A percentile compares a stretch with the other conserved stretches of the same genome.
phyloP scores from a whole-genome alignment of 2,329 filamentous ascomycete genomes.

The Penicillium sp. region DNA sequence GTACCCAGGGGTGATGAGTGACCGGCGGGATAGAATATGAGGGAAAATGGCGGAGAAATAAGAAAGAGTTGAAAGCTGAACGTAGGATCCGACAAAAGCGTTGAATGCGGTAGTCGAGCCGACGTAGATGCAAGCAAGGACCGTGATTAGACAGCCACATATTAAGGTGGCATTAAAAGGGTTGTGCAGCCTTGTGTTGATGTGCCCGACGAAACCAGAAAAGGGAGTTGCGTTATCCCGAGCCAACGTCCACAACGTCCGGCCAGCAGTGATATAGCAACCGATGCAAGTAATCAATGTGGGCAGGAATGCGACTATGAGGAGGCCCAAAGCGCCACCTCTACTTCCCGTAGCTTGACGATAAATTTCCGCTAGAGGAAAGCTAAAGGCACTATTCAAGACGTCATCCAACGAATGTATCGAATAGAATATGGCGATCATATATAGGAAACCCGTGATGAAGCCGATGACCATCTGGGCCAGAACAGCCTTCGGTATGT shows the following conservation, averaged over 20 bases:
- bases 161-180: conserved; percentile 58
- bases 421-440: conserved; percentile 50
- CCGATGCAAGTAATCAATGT: conserved; percentile 53
- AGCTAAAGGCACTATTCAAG: conserved; percentile 36
- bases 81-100: conserved; percentile 56
- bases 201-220: conserved; percentile 48
- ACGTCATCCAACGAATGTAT: conserved; percentile 44
- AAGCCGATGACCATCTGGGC: conserved; percentile 49
- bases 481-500: conserved; percentile 49
- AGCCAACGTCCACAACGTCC: conserved; percentile 57
- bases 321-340: conserved; percentile 54
- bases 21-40: conserved; percentile 50
- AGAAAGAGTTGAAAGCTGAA: conserved; percentile 54
- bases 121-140: conserved; percentile 55
- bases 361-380: conserved; percentile 48
- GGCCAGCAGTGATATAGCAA: conserved; percentile 58
- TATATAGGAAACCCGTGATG: conserved; percentile 45
- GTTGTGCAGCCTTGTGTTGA: conserved; percentile 54
- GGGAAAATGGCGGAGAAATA: conserved; percentile 52
- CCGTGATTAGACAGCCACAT: conserved; percentile 49
- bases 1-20: conserved; percentile 49
- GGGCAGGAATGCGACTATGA: conserved; percentile 55
- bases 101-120: conserved; percentile 54
- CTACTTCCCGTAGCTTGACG: conserved; percentile 44
- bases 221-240: conserved; percentile 61